These are phyloP conservation scores for Cercospora sojina DNA, from an alignment of 2,329 filamentous ascomycete species.

Conservation along the genomic window DNA sequence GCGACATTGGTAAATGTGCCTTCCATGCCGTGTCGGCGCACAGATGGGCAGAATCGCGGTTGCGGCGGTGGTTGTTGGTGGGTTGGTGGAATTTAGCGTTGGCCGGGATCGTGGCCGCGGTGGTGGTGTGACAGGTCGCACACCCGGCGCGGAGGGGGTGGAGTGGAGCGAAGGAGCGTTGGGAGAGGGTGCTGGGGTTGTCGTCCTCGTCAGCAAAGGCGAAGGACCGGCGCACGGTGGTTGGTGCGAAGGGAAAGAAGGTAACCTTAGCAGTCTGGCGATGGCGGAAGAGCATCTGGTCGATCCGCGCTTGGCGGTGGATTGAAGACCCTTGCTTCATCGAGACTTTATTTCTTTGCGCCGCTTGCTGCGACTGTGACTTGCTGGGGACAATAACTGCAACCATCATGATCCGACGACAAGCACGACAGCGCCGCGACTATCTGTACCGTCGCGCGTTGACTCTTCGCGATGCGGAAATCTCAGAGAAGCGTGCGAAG, in stretches of 20 bases:
- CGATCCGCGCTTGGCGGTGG: constrained; percentile 5
- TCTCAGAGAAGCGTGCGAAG: constrained; percentile 85
- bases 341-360: neutral
- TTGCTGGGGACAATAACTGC: neutral
- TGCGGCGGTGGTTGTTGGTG: constrained; percentile 15
- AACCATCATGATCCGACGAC: constrained; percentile 58
- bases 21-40: constrained; percentile 59
- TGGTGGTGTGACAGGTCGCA: neutral
- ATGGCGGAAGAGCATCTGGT: constrained; percentile 2
- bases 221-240: constrained; percentile 8
- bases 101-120: constrained; percentile 6
- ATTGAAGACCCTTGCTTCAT: constrained; percentile 4
- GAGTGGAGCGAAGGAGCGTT: constrained; percentile 2
- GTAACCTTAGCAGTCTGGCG: neutral
- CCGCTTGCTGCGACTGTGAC: neutral
- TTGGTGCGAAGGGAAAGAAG: neutral
- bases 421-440: constrained; percentile 76
- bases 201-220: constrained; percentile 14
- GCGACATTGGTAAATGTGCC: constrained; percentile 84
- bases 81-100: constrained; percentile 12
- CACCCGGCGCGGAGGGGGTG: neutral
- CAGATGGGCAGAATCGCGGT: constrained; percentile 9
- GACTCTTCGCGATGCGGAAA: constrained; percentile 84
- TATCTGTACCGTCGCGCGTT: constrained; percentile 90
- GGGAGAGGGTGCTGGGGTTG: constrained; percentile 7